Evolutionary conservation across 1,284 basidiomycete species (phyloP).

Genomic region (Cryptococcus hybrid): DNA sequence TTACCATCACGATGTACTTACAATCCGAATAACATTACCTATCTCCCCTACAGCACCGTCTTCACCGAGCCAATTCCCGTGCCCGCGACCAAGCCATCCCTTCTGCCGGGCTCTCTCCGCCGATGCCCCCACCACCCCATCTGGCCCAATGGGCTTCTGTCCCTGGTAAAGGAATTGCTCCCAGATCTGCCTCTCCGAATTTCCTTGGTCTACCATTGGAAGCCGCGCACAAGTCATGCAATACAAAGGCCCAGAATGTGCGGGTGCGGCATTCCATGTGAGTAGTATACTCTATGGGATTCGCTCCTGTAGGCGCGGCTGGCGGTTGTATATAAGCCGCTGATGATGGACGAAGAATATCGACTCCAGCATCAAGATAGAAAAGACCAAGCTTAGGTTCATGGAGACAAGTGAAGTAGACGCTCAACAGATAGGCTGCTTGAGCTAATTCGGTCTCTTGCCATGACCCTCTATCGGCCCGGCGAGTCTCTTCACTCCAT

Average conservation of each 20-base stretch:
- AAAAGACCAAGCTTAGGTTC: slow-evolving; percentile 43
- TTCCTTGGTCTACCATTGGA: slow-evolving; percentile 34
- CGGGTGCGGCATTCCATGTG: slow-evolving; percentile 41
- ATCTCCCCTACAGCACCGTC: slow-evolving; percentile 47
- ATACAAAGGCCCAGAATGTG: slow-evolving; percentile 48
- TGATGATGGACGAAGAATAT: slow-evolving; percentile 30
- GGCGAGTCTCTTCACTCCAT: slow-evolving; percentile 24
- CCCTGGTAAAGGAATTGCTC: slow-evolving; percentile 41
- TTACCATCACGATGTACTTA: slow-evolving; percentile 16
- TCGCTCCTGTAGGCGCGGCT: slow-evolving; percentile 19
- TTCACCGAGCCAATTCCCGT: slow-evolving; percentile 32
- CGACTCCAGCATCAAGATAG: slow-evolving; percentile 46
- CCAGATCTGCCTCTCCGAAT: slow-evolving; percentile 39
- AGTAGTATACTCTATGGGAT: slow-evolving; percentile 34
- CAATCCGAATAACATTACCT: slow-evolving; percentile 48
- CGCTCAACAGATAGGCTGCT: slow-evolving; percentile 45
- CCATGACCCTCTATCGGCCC: slow-evolving; percentile 29
- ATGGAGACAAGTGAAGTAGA: slow-evolving; percentile 48
- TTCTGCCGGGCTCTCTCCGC: slow-evolving; percentile 26
- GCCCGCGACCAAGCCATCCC: too few species aligned
- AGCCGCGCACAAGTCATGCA: slow-evolving; percentile 45
- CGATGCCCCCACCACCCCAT: slow-evolving; percentile 35
- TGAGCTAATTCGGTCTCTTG: slow-evolving; percentile 51
- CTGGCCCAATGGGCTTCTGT: slow-evolving; percentile 40
- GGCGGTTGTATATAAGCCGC: background rate